Percentiles rank a stretch among this genome's conserved stretches.
Evolutionary conservation across 192 early-diverging fungal species (phyloP).

Genomic region (Backusella psychrophila): DNA sequence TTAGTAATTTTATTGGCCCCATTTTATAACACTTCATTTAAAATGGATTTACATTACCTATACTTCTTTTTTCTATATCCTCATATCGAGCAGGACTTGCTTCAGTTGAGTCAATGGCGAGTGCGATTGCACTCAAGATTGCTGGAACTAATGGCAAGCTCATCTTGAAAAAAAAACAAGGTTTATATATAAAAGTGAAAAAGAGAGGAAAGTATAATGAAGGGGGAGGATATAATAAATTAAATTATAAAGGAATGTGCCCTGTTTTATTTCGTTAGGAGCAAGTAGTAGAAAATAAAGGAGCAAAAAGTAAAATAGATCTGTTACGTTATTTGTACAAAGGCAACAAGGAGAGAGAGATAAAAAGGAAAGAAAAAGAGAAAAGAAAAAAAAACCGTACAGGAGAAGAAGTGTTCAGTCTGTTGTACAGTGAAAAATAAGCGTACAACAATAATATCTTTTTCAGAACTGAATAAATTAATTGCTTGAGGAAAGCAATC

Average conservation of each 20-base stretch:
- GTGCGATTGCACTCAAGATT: not conserved
- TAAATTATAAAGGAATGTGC: not conserved
- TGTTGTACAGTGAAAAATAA: not conserved
- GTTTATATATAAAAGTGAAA: not conserved
- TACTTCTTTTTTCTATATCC: not conserved
- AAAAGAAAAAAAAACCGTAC: not conserved
- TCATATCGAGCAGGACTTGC: not conserved
- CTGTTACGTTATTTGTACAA: not conserved
- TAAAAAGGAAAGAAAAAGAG: not conserved
- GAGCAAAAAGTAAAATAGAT: not conserved
- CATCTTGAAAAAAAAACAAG: conserved; percentile 1
- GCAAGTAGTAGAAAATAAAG: not conserved
- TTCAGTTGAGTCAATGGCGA: not conserved
- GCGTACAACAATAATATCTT: not conserved
- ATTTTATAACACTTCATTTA: not conserved
- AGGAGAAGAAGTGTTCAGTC: not conserved
- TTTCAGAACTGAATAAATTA: conserved; percentile 6
- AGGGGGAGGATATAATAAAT: not conserved
- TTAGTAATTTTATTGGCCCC: not conserved
- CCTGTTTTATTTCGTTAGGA: not conserved
- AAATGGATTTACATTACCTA: not conserved
- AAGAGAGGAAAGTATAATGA: conserved; percentile 7
- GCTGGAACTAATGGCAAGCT: conserved; percentile 2
- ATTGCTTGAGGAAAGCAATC: not conserved
- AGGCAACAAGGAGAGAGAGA: not conserved